These are phyloP conservation scores for Ceratocystis alfenasii DNA, from an alignment of 2,329 filamentous ascomycete species.

Conservation along the genomic window DNA sequence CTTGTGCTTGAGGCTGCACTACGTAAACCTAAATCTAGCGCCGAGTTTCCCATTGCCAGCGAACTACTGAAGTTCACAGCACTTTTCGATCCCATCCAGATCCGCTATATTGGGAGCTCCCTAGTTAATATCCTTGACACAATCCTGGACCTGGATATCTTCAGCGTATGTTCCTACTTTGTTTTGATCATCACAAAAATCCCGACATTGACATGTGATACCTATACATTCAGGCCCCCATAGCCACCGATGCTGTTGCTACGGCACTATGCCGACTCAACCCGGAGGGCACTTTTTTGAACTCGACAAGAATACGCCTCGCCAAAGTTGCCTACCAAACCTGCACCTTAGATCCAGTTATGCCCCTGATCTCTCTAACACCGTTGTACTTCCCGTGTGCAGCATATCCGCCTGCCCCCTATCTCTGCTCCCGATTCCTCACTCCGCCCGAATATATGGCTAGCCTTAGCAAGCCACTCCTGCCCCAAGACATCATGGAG, in stretches of 20 bases:
- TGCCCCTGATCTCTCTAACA: constrained; percentile 51
- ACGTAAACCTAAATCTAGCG: background rate
- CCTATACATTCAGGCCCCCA: constrained; percentile 31
- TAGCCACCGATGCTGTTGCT: constrained; percentile 37
- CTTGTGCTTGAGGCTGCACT: constrained; percentile 33
- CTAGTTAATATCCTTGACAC: constrained; percentile 37
- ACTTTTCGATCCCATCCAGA: constrained; percentile 40
- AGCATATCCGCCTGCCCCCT: constrained; percentile 26
- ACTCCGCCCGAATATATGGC: constrained; percentile 47
- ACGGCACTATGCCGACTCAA: constrained; percentile 53
- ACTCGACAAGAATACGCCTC: constrained; percentile 48
- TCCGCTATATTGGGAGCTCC: constrained; percentile 38
- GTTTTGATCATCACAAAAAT: background rate
- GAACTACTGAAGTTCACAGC: constrained; percentile 36
- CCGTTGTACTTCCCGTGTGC: constrained; percentile 53
- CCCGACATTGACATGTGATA: constrained; percentile 4
- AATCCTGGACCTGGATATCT: constrained; percentile 32
- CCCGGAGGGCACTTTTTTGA: constrained; percentile 53
- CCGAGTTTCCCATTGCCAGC: constrained; percentile 25
- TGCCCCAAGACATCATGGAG: constrained; percentile 44
- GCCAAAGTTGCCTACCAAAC: constrained; percentile 47
- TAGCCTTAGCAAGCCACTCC: constrained; percentile 46
- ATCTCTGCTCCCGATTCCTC: constrained; percentile 37
- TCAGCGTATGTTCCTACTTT: constrained; percentile 31
- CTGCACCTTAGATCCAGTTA: constrained; percentile 40